phyloP scores from a whole-genome alignment of 2,329 filamentous ascomycete genomes.

The Cladophialophora chaetospira region DNA sequence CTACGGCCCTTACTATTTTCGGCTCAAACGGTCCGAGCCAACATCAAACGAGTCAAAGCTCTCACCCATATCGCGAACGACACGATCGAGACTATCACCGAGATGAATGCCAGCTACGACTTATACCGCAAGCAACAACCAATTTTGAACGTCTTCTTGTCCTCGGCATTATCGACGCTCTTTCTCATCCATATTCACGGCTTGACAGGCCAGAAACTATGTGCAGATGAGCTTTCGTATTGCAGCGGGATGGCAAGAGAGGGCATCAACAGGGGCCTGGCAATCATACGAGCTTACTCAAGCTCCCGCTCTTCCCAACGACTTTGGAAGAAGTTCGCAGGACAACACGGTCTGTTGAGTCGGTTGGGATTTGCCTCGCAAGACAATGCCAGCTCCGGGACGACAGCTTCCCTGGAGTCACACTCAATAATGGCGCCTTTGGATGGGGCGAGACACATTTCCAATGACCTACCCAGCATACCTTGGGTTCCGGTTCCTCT shows the following conservation, averaged over 20 bases:
- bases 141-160: slow-evolving; percentile 16
- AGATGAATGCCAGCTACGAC: slow-evolving; percentile 1
- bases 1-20: slow-evolving; percentile 18
- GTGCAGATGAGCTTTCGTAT: not conserved
- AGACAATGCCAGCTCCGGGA: not conserved
- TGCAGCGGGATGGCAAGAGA: not conserved
- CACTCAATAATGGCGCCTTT: not conserved
- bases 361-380: not conserved
- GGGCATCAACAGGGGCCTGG: slow-evolving; percentile 3
- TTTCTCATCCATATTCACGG: slow-evolving; percentile 15
- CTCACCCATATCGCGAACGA: slow-evolving; percentile 11
- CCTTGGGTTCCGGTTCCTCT: not conserved
- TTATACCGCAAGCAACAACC: slow-evolving; percentile 17
- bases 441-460: not conserved
- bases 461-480: not conserved
- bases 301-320: slow-evolving; percentile 8
- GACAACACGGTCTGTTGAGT: not conserved
- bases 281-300: slow-evolving; percentile 3
- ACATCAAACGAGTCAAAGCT: slow-evolving; percentile 8
- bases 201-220: not conserved
- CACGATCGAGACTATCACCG: slow-evolving; percentile 11
- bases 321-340: slow-evolving; percentile 9
- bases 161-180: slow-evolving; percentile 15
- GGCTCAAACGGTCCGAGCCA: slow-evolving; percentile 1
- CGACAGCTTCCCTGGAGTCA: not conserved